Evolutionary conservation across 192 early-diverging fungal genomes (phyloP).

Genomic region (Jimgerdemannia lactiflua): DNA sequence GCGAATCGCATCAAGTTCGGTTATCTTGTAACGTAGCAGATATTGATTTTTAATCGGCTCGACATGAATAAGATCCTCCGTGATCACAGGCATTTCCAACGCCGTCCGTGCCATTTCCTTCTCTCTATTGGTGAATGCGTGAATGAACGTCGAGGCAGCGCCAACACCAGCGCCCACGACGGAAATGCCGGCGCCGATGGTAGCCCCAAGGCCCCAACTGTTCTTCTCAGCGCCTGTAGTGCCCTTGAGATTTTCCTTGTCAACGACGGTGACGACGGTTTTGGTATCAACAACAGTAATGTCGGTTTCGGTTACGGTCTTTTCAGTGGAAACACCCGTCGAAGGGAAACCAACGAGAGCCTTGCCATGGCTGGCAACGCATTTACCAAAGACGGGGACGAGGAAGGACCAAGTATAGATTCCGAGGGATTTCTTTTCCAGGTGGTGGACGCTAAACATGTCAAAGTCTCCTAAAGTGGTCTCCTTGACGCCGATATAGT

Average conservation of each 20-base stretch:
- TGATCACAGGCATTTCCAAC: too few species aligned
- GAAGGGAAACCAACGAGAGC: not conserved
- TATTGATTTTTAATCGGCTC: too few species aligned
- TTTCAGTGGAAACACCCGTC: not conserved
- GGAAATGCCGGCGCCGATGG: too few species aligned
- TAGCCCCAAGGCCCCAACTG: too few species aligned
- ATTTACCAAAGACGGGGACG: conserved; percentile 13
- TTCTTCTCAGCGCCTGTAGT: conserved; percentile 11
- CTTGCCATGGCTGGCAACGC: not conserved
- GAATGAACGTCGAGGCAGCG: too few species aligned
- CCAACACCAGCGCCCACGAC: too few species aligned
- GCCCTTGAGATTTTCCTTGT: conserved; percentile 14
- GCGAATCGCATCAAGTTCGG: too few species aligned
- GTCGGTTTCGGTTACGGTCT: not conserved
- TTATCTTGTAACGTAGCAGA: too few species aligned
- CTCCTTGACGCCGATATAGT: conserved; percentile 18
- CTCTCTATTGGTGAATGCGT: too few species aligned
- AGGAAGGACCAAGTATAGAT: conserved; percentile 24
- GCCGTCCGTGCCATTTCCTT: too few species aligned
- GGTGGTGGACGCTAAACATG: conserved; percentile 7
- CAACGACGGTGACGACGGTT: conserved; percentile 8
- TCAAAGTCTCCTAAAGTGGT: not conserved
- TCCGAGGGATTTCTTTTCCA: conserved; percentile 12
- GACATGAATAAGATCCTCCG: too few species aligned
- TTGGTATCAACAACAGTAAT: not conserved